Evolutionary conservation across 345 rosid species (phyloP).

Genomic region (Eucalyptus leucophloia): DNA sequence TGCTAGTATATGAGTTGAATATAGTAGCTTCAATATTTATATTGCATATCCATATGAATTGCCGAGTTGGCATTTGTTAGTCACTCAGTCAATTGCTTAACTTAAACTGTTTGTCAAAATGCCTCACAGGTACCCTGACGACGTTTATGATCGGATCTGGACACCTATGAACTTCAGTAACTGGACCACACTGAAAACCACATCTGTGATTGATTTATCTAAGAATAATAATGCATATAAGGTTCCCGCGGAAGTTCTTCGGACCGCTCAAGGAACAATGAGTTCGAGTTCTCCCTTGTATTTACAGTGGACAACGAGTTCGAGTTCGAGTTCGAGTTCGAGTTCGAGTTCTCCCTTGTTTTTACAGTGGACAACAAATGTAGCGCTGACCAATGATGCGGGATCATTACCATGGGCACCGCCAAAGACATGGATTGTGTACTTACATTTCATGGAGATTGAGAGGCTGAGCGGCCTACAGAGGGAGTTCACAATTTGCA

Average conservation of each 20-base stretch:
- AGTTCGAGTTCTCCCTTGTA: neutral
- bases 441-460: slow-evolving; percentile 5
- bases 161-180: fast-evolving
- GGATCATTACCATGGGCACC: neutral
- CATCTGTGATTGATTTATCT: neutral
- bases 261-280: neutral
- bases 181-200: neutral
- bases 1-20: neutral
- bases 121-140: neutral
- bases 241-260: neutral
- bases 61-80: neutral
- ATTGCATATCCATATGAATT: neutral
- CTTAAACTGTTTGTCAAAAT: neutral
- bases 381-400: fast-evolving
- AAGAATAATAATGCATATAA: neutral
- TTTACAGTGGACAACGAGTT: neutral
- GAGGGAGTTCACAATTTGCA: neutral
- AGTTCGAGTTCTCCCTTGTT: neutral
- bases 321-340: too few relatives aligned
- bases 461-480: neutral
- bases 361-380: neutral
- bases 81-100: neutral
- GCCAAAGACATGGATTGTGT: neutral
- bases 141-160: neutral
- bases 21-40: neutral